Base-by-base conservation (phyloP, 805 yeast genomes). In the Kuraishia cidri region DNA sequence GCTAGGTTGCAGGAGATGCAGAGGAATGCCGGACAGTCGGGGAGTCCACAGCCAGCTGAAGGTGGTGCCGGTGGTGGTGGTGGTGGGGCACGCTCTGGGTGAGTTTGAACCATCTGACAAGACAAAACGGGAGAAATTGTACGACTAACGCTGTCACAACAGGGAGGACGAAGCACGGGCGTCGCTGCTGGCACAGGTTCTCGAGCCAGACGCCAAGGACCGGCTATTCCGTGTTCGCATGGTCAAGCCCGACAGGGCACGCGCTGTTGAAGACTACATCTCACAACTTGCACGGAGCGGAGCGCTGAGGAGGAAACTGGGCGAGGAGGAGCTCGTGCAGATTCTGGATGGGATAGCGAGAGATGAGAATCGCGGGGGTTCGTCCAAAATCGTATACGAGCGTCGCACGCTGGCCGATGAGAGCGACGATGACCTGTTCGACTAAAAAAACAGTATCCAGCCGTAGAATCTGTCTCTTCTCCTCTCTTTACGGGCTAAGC, bases 1-100 rank as follows among this genome's bases (percentile, higher is more conserved):
- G 97, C 97, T n/a, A 72, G 97, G 43, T 58, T 90, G 45, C 79
- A 80, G 16, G 95, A 90, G 56, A 62, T 90, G 40, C 94, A 83
- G 52, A 64, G 69, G 39, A 67, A 66, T 38, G 54, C 70, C 2
- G 70, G 69, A 29, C 30, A 25, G 25, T 24, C 12, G 12, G 19
- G 20, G 16, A 15, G 21, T 6, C 30, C 16, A 8, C 23, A 20
- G 23, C 23, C 23, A 20, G 23, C 9, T 7, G 23, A 20, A 7
- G 23, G 23, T 10, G 23, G 23, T 20, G n/a, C n/a, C n/a, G n/a
- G n/a, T n/a, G n/a, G n/a, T n/a, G n/a, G n/a, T n/a, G 20, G 12
- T 27, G 7, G 12, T 20, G 12, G 12, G 18, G n/a, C 13, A 9
- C 28, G 12, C 28, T 8, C 12, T n/a, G 8, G 8, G 12, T 25